phyloP scores from a whole-genome alignment of 1,284 basidiomycete species.

The Abortiporus biennis region DNA sequence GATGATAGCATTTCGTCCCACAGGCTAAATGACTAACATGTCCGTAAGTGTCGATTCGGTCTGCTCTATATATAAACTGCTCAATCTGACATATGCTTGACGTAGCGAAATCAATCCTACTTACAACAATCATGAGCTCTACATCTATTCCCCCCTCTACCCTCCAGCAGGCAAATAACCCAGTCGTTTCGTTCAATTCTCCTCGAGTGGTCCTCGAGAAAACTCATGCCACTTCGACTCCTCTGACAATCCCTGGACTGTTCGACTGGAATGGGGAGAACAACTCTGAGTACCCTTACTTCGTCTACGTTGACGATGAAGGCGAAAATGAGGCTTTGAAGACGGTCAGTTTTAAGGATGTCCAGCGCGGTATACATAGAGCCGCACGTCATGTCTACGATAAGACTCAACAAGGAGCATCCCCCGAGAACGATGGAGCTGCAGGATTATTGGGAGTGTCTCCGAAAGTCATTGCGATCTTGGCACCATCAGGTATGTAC shows the following conservation, averaged over 20 bases:
- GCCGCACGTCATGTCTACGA: slow-evolving; percentile 4
- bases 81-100: too few species aligned
- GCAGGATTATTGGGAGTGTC: too few species aligned
- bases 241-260: not conserved
- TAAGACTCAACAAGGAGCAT: not conserved
- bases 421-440: not conserved
- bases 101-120: too few species aligned
- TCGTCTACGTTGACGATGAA: slow-evolving; percentile 5
- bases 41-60: too few species aligned
- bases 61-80: too few species aligned
- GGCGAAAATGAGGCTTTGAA: not conserved
- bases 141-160: too few species aligned
- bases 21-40: too few species aligned
- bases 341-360: slow-evolving; percentile 4
- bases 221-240: slow-evolving; percentile 3
- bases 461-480: slow-evolving; percentile 11
- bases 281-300: slow-evolving; percentile 8
- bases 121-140: too few species aligned
- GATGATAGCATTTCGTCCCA: too few species aligned
- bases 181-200: slow-evolving; percentile 5
- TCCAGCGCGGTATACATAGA: not conserved
- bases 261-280: slow-evolving; percentile 6
- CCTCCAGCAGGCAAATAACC: too few species aligned
- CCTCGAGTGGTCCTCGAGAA: slow-evolving; percentile 6
- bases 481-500: slow-evolving; percentile 14